Evolutionary conservation across 2,329 filamentous ascomycete species (phyloP).

Genomic region (Trichoderma koningiopsis): DNA sequence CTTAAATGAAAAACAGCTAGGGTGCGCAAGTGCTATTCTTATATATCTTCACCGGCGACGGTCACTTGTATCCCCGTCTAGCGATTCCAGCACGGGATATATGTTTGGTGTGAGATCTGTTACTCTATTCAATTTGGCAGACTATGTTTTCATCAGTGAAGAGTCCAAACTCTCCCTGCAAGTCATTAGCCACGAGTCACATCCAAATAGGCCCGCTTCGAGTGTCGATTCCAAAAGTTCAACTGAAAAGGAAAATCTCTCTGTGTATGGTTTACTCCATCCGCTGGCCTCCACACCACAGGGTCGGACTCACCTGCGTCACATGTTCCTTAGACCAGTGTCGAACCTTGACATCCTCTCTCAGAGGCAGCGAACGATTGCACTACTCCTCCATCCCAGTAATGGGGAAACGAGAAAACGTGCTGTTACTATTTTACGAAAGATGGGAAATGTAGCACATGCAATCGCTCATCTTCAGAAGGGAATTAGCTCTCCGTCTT

Average conservation of each 20-base stretch:
- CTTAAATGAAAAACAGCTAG: slow-evolving; percentile 53
- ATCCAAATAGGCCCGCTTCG: slow-evolving; percentile 79
- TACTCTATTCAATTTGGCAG: slow-evolving; percentile 71
- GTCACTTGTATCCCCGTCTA: slow-evolving; percentile 62
- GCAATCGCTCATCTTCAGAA: slow-evolving; percentile 72
- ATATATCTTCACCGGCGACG: slow-evolving; percentile 67
- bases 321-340: slow-evolving; percentile 79
- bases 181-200: slow-evolving; percentile 78
- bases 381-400: slow-evolving; percentile 65
- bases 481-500: slow-evolving; percentile 64
- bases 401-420: slow-evolving; percentile 61
- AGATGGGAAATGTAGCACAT: slow-evolving; percentile 74
- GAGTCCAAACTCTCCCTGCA: slow-evolving; percentile 83
- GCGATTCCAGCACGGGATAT: slow-evolving; percentile 49
- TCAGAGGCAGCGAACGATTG: slow-evolving; percentile 71
- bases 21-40: slow-evolving; percentile 87
- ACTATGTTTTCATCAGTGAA: slow-evolving; percentile 74
- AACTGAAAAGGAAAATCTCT: slow-evolving; percentile 77
- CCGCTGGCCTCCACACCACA: slow-evolving; percentile 75
- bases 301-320: slow-evolving; percentile 72
- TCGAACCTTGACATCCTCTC: slow-evolving; percentile 67
- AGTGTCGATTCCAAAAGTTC: slow-evolving; percentile 50
- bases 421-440: slow-evolving; percentile 64
- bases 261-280: slow-evolving; percentile 80
- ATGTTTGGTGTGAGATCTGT: slow-evolving; percentile 63